These are phyloP conservation scores for Thalia dealbata DNA, from an alignment of 176 grass and related monocot genomes.

Conservation along the genomic window DNA sequence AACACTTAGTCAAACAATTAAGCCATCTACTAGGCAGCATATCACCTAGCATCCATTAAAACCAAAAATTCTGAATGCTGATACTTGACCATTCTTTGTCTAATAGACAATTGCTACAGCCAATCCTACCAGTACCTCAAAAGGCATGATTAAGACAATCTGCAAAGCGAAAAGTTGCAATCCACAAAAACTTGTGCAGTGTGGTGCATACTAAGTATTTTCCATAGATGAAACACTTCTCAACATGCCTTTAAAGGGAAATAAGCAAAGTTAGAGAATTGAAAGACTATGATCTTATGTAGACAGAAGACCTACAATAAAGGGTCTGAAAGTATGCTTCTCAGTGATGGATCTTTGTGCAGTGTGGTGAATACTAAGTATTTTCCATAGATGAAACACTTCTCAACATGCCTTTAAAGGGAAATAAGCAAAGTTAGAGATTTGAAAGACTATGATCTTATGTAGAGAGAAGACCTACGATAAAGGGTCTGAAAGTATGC, in stretches of 20 bases:
- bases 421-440: neutral
- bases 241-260: neutral
- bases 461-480: slow-evolving; percentile 49
- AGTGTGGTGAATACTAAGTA: neutral
- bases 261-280: neutral
- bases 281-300: too few species aligned
- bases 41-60: neutral
- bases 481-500: slow-evolving; percentile 76
- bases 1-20: too few species aligned
- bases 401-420: neutral
- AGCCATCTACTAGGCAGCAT: too few species aligned
- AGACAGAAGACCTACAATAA: slow-evolving; percentile 46
- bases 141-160: too few species aligned
- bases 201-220: neutral
- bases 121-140: too few species aligned
- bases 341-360: slow-evolving; percentile 42
- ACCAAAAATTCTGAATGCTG: neutral
- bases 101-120: too few species aligned
- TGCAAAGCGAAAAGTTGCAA: neutral
- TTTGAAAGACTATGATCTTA: too few species aligned
- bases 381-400: neutral
- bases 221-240: neutral
- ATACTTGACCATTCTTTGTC: too few species aligned
- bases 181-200: neutral
- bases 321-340: slow-evolving; percentile 76